Percentiles rank a stretch among this genome's conserved stretches.
Conservation (phyloP, 2,329 filamentous ascomycete species). For the Neophaeococcomyces mojaviensis region DNA sequence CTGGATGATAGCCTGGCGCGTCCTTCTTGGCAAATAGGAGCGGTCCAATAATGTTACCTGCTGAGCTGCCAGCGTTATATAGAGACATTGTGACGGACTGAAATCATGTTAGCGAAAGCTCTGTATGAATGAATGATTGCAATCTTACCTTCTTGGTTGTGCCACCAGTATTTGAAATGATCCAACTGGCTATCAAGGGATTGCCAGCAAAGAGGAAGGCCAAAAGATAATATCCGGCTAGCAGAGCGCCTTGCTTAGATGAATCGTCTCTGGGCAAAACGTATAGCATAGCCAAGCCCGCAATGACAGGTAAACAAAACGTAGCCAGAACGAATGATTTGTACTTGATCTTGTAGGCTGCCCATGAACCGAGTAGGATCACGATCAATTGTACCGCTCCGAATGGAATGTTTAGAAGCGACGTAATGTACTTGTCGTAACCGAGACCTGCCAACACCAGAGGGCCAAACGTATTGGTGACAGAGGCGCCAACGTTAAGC, state of each 20-base stretch:
- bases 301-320: constrained; percentile 54
- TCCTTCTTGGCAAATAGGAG: constrained; percentile 53
- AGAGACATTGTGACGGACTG: constrained; percentile 53
- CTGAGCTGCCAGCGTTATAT: constrained; percentile 55
- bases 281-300: constrained; percentile 47
- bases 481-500: constrained; percentile 57
- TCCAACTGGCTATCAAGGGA: constrained; percentile 60
- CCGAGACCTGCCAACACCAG: constrained; percentile 56
- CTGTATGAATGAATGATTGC: background rate
- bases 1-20: constrained; percentile 52
- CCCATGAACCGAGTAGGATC: constrained; percentile 52
- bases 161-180: constrained; percentile 61
- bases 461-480: constrained; percentile 59
- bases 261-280: constrained; percentile 38
- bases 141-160: constrained; percentile 51
- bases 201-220: constrained; percentile 61
- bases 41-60: constrained; percentile 61
- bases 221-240: constrained; percentile 58
- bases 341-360: constrained; percentile 49
- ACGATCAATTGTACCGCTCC: constrained; percentile 54
- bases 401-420: constrained; percentile 61
- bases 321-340: constrained; percentile 50
- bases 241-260: constrained; percentile 40
- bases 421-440: constrained; percentile 51
- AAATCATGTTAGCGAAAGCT: background rate